Base-by-base conservation (phyloP, 441 rosid species). In the Gossypium lobatum region DNA sequence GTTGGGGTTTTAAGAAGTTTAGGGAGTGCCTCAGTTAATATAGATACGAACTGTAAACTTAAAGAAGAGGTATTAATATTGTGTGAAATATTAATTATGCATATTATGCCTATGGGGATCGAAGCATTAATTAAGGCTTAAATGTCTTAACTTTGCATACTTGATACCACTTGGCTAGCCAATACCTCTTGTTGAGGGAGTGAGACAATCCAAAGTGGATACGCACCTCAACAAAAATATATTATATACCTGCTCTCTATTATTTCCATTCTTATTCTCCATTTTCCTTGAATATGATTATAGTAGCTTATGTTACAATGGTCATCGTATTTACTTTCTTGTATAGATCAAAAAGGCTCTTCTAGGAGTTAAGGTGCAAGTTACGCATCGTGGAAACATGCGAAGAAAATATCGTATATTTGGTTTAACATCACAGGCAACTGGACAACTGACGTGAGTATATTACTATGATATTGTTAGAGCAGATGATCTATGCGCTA, bases 391-490 rank as follows among this genome's bases (percentile, higher is more conserved):
- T 28, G 34, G 34, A 28, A 28, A 31, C 6, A 0, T 4, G 6
- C 7, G 6, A 31, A 31, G 37, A 31, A 31, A 94, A 78, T 94
- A 92, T 72, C 97, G 98, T 2, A 92, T 94, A 55, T 90, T 95
- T 70, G 97, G 96, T 26, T 81, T 94, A 77, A 94, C 97, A 57
- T 84, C 97, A 1, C 96, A 87, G 78, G 87, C 98, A 52, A 94
- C 98, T 42, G 84, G 97, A 17, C 96, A 92, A 76, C 80, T 92
- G 53, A 90, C 93, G 98, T 92, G 55, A 75, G 98, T 81, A 46
- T 69, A 46, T 71, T 76, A 59, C 13, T 62, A 21, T 73, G 4
- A 6, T 16, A 3, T 7, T 63, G 3, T 16, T n/a, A 20, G 53
- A 13, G 28, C 26, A 17, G 53, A 64, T 10, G 16, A 11, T 64